Base-by-base conservation (phyloP, 2,329 filamentous ascomycete species). In the Xylariomycetidae sp. region DNA sequence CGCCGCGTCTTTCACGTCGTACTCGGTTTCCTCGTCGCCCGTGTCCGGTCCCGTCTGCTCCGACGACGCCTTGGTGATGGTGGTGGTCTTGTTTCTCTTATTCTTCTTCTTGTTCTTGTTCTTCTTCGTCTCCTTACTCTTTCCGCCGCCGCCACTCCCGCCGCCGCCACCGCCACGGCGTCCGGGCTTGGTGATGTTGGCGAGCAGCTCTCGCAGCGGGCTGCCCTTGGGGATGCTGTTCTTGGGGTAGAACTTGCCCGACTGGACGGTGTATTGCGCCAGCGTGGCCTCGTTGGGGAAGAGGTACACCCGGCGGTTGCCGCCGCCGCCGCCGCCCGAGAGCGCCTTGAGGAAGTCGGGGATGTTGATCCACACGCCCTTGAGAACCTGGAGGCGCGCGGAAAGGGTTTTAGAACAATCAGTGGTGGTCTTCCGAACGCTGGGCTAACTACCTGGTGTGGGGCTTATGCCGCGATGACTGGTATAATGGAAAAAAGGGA, bases 361-460 rank as follows among this genome's bases (percentile, higher is more conserved):
- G 23, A 74, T 73, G 37, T 74, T 74, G 37, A 74, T 58, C 48
- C 63, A 61, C 4, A 72, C 51, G 0, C 30, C 42, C n/a, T 45
- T 46, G 2, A 72, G 49, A 3, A 58, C 64, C 69, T 72, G 20
- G 7, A 25, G n/a, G n/a, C n/a, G n/a, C n/a, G n/a, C n/a, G n/a
- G n/a, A n/a, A n/a, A n/a, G n/a, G n/a, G n/a, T n/a, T n/a, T n/a
- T n/a, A n/a, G n/a, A n/a, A n/a, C n/a, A n/a, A n/a, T n/a, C n/a
- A n/a, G n/a, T n/a, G n/a, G n/a, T n/a, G n/a, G n/a, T n/a, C n/a
- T n/a, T n/a, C n/a, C n/a, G n/a, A n/a, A n/a, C n/a, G 12, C 17
- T 16, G 10, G 10, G 27, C 6, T 8, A n/a, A 23, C 15, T 2
- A 18, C 23, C 6, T 14, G 32, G 9, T 7, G 13, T 30, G 15